Base-by-base conservation (phyloP, 805 yeast species). In the Grigorovia yakushimaensis region DNA sequence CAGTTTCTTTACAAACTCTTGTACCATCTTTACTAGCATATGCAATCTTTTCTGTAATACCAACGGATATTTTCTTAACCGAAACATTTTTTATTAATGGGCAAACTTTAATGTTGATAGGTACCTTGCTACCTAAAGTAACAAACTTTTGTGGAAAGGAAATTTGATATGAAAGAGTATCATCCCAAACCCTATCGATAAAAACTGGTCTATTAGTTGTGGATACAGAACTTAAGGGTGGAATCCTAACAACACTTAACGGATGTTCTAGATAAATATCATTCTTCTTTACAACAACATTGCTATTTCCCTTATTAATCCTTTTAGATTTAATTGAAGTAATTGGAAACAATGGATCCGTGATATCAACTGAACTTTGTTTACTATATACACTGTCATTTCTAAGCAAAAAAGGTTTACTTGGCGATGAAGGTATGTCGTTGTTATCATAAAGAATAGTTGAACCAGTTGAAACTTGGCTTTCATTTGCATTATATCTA, bases 121-220 rank as follows among this genome's bases (percentile, higher is more conserved):
- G 84, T 57, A 67, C 66, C 68, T 75, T 79, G 11, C 79, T 72
- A 2, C 84, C 84, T 43, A 84, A 64, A 1, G 84, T 71, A 10
- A 84, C 77, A 60, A 73, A 84, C 56, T 84, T 85, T 49, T 73
- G 73, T 0, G 89, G 88, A 49, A 85, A 73, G 0, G 88, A 76
- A 15, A 85, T 73, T 52, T 83, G 83, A 62, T 85, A 85, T 47
- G 79, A 79, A 36, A 85, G 64, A 0, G 87, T 62, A 47, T 83
- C 81, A 54, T 79, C 78, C 93, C 93, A 85, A 1, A 79, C 73
- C 51, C 85, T 72, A 59, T 82, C 83, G 35, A 85, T 87, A 60
- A 81, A 84, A 17, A 85, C 76, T 0, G 94, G 88, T 58, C 83
- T 85, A 58, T 84, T 82, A 5, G 67, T 66, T 1, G 73, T 68